Evolutionary conservation across 345 rosid species (phyloP).

Genomic region (Combretum micranthum): DNA sequence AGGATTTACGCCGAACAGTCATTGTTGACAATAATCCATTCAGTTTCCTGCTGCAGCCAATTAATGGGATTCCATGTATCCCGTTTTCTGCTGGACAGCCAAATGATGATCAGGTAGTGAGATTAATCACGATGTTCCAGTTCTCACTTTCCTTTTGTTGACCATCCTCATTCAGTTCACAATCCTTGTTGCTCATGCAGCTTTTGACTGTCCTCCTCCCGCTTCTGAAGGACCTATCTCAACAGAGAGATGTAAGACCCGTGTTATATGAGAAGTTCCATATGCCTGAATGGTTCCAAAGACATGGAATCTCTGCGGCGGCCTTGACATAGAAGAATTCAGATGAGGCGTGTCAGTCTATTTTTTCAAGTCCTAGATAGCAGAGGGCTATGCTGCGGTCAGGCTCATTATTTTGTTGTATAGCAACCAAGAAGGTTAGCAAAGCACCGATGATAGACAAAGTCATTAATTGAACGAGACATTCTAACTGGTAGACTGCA

Average conservation of each 20-base stretch:
- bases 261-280: constrained; percentile 64
- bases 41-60: constrained; percentile 91
- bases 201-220: constrained; percentile 92
- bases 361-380: too few species aligned
- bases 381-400: too few species aligned
- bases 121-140: neutral
- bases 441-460: too few species aligned
- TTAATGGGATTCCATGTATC: constrained; percentile 93
- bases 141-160: neutral
- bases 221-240: constrained; percentile 78
- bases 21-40: constrained; percentile 95
- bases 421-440: too few species aligned
- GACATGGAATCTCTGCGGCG: constrained; percentile 80
- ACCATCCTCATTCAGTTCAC: constrained; percentile 1
- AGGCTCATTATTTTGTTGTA: too few species aligned
- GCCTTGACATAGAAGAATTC: constrained; percentile 24
- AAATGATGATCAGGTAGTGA: constrained; percentile 60
- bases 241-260: constrained; percentile 73
- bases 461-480: too few species aligned
- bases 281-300: constrained; percentile 98
- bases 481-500: too few species aligned
- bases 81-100: constrained; percentile 87
- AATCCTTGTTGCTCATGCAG: constrained; percentile 26
- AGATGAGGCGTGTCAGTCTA: neutral
- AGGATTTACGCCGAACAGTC: constrained; percentile 68